Evolutionary conservation across 2,329 filamentous ascomycete species (phyloP), one percentile per base, ranked within the genome.

Genomic region (Colletotrichum paranaense): DNA sequence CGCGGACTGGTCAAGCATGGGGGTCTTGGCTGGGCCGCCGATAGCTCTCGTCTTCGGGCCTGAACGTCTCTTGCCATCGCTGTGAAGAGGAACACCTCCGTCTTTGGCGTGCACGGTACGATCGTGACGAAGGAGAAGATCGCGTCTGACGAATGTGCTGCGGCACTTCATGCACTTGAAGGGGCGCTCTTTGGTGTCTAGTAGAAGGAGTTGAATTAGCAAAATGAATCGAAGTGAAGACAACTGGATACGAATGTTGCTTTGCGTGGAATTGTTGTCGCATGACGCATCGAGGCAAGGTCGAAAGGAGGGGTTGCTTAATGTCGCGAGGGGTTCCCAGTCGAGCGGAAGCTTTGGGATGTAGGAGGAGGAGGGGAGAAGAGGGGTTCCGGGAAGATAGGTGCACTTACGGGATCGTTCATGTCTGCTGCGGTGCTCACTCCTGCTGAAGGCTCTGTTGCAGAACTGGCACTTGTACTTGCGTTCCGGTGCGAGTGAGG

Each of bases 401-500:
- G 28, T 67, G 76, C 56, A 96, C 96, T 89, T 97, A 98, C 97
- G 97, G 83, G 95, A 98, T 86, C 97, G 91, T 86, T 99, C 97
- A 85, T 99, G 97, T 85, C 97, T 91, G 86, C 95, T 98, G 79
- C 97, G 92, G 85, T 99, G 97, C 85, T 99, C 97, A 84, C 95
- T 98, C 84, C 97, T 90, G 87, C 95, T 98, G 84, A 99, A 99
- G 76, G 97, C 97, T 84, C 97, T 91, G 86, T 95, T 95, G 88
- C 97, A 98, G 85, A 98, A 98, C 88, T 98, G 95, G 87, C 97
- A 99, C 85, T 98, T 98, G 91, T 99, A 99, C 86, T 98, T 98
- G 88, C 97, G 96, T 88, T 98, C 97, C 69, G 95, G 95, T 78
- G 91, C 92, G 78, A 92, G 86, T 75, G 93, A 88, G 77, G 92